Evolutionary conservation across 768 basidiomycete species (phyloP).

Genomic region (Leccinum obscurum): DNA sequence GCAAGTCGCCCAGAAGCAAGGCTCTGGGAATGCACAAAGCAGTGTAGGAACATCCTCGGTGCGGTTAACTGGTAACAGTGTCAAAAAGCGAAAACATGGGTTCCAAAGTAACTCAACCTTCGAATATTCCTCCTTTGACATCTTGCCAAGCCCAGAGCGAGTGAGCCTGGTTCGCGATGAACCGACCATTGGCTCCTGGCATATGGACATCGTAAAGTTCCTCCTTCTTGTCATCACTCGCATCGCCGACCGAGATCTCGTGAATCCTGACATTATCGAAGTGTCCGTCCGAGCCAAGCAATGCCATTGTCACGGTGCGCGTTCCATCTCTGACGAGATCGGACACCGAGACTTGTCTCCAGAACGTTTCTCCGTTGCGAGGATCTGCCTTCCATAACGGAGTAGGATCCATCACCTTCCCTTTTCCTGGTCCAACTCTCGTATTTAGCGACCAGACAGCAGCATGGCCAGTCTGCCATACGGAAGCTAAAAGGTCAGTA

Average conservation of each 20-base stretch:
- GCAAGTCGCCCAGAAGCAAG: slow-evolving; percentile 51
- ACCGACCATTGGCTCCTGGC: neutral
- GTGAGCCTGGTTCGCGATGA: too few species aligned
- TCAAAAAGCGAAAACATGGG: too few species aligned
- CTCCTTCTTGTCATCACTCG: slow-evolving; percentile 1
- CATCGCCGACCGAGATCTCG: slow-evolving; percentile 15
- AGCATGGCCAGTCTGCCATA: slow-evolving; percentile 70
- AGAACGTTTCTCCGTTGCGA: slow-evolving; percentile 13
- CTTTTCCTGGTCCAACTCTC: slow-evolving; percentile 54
- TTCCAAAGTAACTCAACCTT: too few species aligned
- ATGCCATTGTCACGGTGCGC: slow-evolving; percentile 25
- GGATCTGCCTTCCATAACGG: slow-evolving; percentile 36
- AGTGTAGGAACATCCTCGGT: slow-evolving; percentile 20
- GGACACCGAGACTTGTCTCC: slow-evolving; percentile 33
- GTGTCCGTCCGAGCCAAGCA: slow-evolving; percentile 42
- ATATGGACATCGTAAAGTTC: slow-evolving; percentile 1
- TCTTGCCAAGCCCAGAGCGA: too few species aligned
- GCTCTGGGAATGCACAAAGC: slow-evolving; percentile 52
- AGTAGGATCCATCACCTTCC: slow-evolving; percentile 59
- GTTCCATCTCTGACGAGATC: slow-evolving; percentile 3
- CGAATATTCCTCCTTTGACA: too few species aligned
- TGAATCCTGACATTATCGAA: slow-evolving; percentile 36
- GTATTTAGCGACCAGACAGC: slow-evolving; percentile 73
- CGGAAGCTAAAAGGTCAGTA: slow-evolving; percentile 58
- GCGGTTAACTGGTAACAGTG: too few species aligned